Conservation (phyloP, 345 rosid genomes). For the Salix viminalis region DNA sequence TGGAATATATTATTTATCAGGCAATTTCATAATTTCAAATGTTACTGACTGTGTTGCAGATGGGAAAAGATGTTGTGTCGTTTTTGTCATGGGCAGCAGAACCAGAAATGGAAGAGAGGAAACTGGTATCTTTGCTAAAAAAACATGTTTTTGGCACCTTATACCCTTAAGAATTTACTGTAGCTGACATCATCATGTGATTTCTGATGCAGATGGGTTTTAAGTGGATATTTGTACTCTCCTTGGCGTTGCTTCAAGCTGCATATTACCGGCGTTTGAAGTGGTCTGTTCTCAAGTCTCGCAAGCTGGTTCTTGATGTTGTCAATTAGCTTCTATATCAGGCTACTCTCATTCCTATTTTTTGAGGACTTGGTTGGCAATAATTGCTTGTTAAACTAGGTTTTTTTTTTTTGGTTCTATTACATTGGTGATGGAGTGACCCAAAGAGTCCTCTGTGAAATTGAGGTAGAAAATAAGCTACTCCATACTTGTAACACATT, state of each 20-base stretch:
- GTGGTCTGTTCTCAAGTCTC: constrained; percentile 91
- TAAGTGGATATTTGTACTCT: constrained; percentile 93
- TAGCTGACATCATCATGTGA: constrained; percentile 1
- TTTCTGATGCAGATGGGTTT: constrained; percentile 82
- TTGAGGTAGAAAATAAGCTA: constrained; percentile 41
- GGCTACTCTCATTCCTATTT: constrained; percentile 1
- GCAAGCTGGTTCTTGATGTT: constrained; percentile 81
- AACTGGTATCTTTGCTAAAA: constrained; percentile 49
- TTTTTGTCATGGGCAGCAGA: constrained; percentile 98
- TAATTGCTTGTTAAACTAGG: constrained; percentile 29
- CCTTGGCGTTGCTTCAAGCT: constrained; percentile 91
- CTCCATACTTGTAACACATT: constrained; percentile 13
- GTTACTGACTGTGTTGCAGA: constrained; percentile 40
- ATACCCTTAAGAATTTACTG: not conserved
- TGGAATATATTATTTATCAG: not conserved
- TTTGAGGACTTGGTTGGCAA: constrained; percentile 23
- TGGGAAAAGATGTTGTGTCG: constrained; percentile 97
- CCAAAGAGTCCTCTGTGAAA: constrained; percentile 16
- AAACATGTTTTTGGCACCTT: not conserved
- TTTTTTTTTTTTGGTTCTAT: constrained; percentile 11
- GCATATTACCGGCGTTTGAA: constrained; percentile 83
- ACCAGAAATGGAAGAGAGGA: constrained; percentile 99
- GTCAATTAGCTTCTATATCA: constrained; percentile 53
- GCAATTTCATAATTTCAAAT: not conserved
- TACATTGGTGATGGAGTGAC: constrained; percentile 27